Conservation (phyloP, 495 filamentous ascomycete species). For the Evernia prunastri region DNA sequence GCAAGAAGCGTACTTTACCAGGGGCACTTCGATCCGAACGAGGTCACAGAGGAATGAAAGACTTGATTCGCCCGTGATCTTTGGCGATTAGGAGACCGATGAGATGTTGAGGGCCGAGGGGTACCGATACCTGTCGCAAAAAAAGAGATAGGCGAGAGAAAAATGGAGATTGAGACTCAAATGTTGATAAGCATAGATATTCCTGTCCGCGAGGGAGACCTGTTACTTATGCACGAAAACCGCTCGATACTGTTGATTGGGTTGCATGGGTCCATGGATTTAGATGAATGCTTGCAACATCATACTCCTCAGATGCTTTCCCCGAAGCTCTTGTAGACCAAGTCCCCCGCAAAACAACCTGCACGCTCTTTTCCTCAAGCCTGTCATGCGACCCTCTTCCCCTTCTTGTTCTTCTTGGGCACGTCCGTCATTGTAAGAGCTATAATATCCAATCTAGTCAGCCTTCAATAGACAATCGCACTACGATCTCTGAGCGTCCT, state of each 20-base stretch:
- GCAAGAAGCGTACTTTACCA: background rate
- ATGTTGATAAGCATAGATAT: background rate
- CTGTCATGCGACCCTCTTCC: slow-evolving; percentile 36
- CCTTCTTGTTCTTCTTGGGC: slow-evolving; percentile 66
- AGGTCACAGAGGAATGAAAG: background rate
- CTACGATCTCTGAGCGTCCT: background rate
- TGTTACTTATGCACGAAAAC: background rate
- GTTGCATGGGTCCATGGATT: background rate
- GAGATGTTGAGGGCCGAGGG: background rate
- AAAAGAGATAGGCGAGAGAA: too few species aligned
- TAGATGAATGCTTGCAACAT: background rate
- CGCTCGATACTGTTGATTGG: background rate
- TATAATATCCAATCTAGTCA: slow-evolving; percentile 35
- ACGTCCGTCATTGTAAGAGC: slow-evolving; percentile 71
- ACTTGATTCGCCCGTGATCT: background rate
- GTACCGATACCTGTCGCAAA: background rate
- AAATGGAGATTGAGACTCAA: background rate
- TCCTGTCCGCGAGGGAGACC: background rate
- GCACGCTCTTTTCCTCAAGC: background rate
- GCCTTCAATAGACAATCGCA: slow-evolving; percentile 21
- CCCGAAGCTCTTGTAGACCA: background rate
- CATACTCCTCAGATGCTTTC: background rate
- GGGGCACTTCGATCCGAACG: too few species aligned
- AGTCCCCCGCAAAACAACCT: background rate
- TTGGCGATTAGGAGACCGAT: background rate